A percentile compares a stretch with the other conserved stretches of the same genome.
Conservation (phyloP, 2,329 filamentous ascomycete genomes). For the Sclerotinia glacialis region DNA sequence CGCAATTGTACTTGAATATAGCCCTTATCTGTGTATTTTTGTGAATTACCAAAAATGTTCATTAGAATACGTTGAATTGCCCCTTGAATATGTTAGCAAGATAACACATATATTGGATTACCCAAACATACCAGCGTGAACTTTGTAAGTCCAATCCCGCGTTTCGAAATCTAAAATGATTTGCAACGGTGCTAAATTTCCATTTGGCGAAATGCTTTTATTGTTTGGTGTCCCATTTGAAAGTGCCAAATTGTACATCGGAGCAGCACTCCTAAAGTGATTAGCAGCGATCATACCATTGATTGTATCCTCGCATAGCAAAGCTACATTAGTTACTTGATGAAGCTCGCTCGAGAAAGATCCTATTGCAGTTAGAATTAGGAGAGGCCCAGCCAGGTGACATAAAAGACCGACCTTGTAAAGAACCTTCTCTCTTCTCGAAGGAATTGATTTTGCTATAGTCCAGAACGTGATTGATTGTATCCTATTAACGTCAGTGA, state of each 20-base stretch:
- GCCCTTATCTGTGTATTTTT: conserved; percentile 56
- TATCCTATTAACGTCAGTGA: conserved; percentile 40
- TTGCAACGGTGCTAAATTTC: conserved; percentile 23
- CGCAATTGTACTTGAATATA: conserved; percentile 44
- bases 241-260: conserved; percentile 4
- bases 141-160: conserved; percentile 34
- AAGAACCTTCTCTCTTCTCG: conserved; percentile 27
- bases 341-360: conserved; percentile 35
- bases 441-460: conserved; percentile 54
- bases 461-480: conserved; percentile 52
- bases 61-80: conserved; percentile 50
- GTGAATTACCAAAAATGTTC: conserved; percentile 59
- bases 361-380: conserved; percentile 22
- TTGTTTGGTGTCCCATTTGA: conserved; percentile 15
- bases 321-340: conserved; percentile 33
- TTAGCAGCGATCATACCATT: conserved; percentile 36
- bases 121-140: conserved; percentile 36
- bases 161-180: conserved; percentile 36
- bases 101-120: conserved; percentile 53
- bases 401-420: conserved; percentile 24
- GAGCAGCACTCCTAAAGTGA: conserved; percentile 15
- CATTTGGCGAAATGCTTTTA: neutral
- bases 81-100: conserved; percentile 40
- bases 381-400: neutral
- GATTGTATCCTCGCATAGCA: conserved; percentile 36